phyloP scores from a whole-genome alignment of 495 filamentous ascomycete species.

The Penicillium flavigenum region DNA sequence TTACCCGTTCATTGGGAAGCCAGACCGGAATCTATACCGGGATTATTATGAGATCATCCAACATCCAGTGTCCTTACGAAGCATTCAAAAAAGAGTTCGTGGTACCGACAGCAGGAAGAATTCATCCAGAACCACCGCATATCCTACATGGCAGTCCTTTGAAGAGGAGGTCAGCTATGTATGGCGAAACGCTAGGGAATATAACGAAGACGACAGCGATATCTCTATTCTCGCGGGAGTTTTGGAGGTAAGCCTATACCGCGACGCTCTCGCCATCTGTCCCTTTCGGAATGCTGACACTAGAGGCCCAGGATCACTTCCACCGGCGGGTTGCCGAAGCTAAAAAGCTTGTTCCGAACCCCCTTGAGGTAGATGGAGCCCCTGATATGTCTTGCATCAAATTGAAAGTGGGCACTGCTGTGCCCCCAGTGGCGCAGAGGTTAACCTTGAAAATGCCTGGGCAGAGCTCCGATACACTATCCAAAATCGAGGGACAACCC shows the following conservation, averaged over 20 bases:
- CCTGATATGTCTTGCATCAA: constrained; percentile 52
- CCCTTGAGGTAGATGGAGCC: constrained; percentile 61
- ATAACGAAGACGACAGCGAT: constrained; percentile 85
- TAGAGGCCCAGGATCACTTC: constrained; percentile 56
- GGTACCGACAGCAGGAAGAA: constrained; percentile 64
- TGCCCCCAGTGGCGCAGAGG: constrained; percentile 47
- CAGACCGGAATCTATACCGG: constrained; percentile 30
- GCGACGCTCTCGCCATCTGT: not conserved
- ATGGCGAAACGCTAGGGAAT: constrained; percentile 82
- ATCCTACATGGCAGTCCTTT: constrained; percentile 76
- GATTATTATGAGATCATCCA: constrained; percentile 80
- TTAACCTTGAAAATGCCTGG: constrained; percentile 43
- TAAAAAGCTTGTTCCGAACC: constrained; percentile 61
- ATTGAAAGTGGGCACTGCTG: constrained; percentile 62
- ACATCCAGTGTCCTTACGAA: constrained; percentile 68
- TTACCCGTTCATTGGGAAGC: constrained; percentile 35
- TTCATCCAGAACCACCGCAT: constrained; percentile 64
- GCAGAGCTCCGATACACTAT: constrained; percentile 32
- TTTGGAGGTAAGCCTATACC: constrained; percentile 60
- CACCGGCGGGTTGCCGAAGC: constrained; percentile 63
- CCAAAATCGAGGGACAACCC: constrained; percentile 31
- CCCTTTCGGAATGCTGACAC: constrained; percentile 26
- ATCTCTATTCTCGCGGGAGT: constrained; percentile 69
- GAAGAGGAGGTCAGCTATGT: constrained; percentile 74
- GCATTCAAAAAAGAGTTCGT: constrained; percentile 66